These are phyloP conservation scores for Fomitopsis betulina DNA, from an alignment of 1,284 basidiomycete species.

Conservation along the genomic window DNA sequence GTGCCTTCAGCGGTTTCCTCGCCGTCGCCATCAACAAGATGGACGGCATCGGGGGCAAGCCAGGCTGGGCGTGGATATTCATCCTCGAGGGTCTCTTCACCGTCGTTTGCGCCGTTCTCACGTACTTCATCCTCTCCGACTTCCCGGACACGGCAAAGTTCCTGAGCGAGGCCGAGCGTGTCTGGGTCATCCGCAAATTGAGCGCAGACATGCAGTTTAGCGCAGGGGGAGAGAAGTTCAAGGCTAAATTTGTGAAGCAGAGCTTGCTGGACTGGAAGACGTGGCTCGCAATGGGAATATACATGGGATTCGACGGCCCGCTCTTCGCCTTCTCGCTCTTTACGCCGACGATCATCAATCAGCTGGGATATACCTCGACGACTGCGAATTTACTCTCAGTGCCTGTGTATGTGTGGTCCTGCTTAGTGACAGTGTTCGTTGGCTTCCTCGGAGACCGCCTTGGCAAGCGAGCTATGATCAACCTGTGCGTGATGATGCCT, in stretches of 20 bases:
- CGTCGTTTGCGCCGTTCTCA: conserved; percentile 42
- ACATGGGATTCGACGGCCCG: conserved; percentile 46
- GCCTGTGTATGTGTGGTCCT: conserved; percentile 46
- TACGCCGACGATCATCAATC: conserved; percentile 47
- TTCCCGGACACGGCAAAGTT: conserved; percentile 60
- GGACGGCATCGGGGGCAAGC: conserved; percentile 59
- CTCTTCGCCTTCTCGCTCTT: conserved; percentile 54
- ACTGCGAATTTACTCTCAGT: conserved; percentile 50
- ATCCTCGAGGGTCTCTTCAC: conserved; percentile 76
- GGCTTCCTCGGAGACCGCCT: conserved; percentile 45
- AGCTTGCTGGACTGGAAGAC: conserved; percentile 50
- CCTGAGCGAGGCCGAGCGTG: conserved; percentile 44
- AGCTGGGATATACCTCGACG: conserved; percentile 46
- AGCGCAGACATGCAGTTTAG: conserved; percentile 44
- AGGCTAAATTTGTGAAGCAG: conserved; percentile 40
- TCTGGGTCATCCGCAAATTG: conserved; percentile 43
- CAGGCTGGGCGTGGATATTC: conserved; percentile 67
- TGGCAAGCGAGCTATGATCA: conserved; percentile 41
- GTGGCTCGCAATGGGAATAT: conserved; percentile 44
- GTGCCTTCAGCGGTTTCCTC: conserved; percentile 65
- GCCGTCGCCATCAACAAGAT: conserved; percentile 66
- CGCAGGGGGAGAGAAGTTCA: conserved; percentile 45
- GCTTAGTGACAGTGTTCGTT: conserved; percentile 42
- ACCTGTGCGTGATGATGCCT: conserved; percentile 32
- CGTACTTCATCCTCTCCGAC: conserved; percentile 55